Percentiles rank a stretch among this genome's conserved stretches.
Evolutionary conservation across 192 early-diverging fungal species (phyloP).

Genomic region (Backusella luteola): DNA sequence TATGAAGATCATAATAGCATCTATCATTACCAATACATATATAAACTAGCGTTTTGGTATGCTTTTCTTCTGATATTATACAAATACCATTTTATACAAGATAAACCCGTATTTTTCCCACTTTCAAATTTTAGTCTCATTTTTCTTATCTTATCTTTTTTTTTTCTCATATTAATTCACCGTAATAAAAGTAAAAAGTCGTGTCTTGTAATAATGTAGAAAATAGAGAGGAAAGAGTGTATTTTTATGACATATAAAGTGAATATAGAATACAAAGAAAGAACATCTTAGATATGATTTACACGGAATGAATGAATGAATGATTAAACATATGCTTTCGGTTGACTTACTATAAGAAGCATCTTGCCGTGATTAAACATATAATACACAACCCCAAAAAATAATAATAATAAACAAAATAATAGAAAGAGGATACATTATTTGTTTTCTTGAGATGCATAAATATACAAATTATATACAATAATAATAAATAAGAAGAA

Average conservation of each 20-base stretch:
- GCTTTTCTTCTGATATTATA: not conserved
- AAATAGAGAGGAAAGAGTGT: not conserved
- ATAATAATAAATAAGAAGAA: not conserved
- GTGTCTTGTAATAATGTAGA: not conserved
- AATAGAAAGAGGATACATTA: not conserved
- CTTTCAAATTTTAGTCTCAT: not conserved
- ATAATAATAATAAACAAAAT: not conserved
- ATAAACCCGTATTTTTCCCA: not conserved
- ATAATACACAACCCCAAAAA: not conserved
- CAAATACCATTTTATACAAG: not conserved
- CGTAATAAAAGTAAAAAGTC: not conserved
- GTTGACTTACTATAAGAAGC: not conserved
- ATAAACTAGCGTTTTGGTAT: not conserved
- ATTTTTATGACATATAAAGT: too few relatives aligned
- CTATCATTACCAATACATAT: not conserved
- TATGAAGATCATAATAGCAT: not conserved
- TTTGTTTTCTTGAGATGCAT: constrained; percentile 1
- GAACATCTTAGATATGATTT: not conserved
- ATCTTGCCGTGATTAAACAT: not conserved
- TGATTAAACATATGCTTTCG: not conserved
- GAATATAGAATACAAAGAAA: not conserved
- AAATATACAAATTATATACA: constrained; percentile 9
- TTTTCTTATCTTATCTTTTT: not conserved
- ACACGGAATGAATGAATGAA: not conserved
- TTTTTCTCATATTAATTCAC: not conserved